phyloP scores from a whole-genome alignment of 768 basidiomycete species.

The Nidularia sp. region DNA sequence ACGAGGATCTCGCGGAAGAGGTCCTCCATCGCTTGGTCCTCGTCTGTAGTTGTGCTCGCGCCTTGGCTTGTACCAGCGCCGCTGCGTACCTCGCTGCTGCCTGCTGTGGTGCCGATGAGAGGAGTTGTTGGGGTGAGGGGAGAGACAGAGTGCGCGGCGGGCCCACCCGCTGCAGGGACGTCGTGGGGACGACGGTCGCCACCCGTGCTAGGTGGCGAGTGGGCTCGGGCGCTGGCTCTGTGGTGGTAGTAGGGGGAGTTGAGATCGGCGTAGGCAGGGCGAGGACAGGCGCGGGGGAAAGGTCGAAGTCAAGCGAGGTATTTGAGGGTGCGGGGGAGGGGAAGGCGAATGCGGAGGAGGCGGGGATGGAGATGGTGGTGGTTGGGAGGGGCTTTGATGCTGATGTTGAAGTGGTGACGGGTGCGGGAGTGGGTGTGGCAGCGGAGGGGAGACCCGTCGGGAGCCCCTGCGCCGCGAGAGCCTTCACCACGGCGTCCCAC shows the following conservation, averaged over 20 bases:
- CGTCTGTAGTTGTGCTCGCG: constrained; percentile 27
- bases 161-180: constrained; percentile 95
- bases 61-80: constrained; percentile 15
- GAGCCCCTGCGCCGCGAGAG: constrained; percentile 65
- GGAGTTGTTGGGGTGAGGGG: constrained; percentile 1
- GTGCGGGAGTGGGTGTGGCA: constrained; percentile 15
- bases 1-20: constrained; percentile 67
- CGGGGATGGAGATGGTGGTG: constrained; percentile 20
- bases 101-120: neutral
- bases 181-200: constrained; percentile 72
- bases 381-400: constrained; percentile 12
- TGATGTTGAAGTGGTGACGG: constrained; percentile 18
- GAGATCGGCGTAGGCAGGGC: constrained; percentile 23
- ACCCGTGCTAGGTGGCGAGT: constrained; percentile 99
- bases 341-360: constrained; percentile 23
- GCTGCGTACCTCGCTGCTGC: constrained; percentile 5
- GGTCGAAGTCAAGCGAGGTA: constrained; percentile 27
- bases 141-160: constrained; percentile 20
- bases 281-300: constrained; percentile 20
- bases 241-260: constrained; percentile 16
- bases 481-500: constrained; percentile 78
- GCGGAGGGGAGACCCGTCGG: constrained; percentile 35
- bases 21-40: constrained; percentile 63
- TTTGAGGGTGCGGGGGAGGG: constrained; percentile 39
- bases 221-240: constrained; percentile 40